Conservation (phyloP, 306 rosid species). For the Arachis hypogaea region DNA sequence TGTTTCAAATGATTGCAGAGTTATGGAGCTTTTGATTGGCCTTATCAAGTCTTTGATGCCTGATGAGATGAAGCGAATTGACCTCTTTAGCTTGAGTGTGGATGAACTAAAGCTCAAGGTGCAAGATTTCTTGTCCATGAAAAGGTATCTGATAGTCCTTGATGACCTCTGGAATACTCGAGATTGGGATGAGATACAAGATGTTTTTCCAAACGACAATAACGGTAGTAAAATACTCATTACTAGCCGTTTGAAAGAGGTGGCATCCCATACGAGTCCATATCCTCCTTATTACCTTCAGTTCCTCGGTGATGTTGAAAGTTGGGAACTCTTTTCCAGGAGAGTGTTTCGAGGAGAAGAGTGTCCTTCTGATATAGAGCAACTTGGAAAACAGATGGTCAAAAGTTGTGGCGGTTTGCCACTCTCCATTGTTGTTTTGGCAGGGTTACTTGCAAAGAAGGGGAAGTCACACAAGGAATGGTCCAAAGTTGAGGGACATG, state of each 20-base stretch:
- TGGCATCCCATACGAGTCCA: not conserved
- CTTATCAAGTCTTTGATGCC: slow-evolving; percentile 8
- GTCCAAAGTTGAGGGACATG: slow-evolving; percentile 30
- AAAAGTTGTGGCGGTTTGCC: slow-evolving; percentile 36
- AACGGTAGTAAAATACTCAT: slow-evolving; percentile 37
- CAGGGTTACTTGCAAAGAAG: slow-evolving; percentile 32
- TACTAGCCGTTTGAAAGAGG: slow-evolving; percentile 33
- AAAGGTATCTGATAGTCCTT: slow-evolving; percentile 22
- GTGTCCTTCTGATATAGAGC: not conserved
- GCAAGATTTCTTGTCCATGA: not conserved
- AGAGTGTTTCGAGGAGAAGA: slow-evolving; percentile 21
- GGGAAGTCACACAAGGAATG: slow-evolving; percentile 22
- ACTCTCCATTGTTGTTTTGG: slow-evolving; percentile 32
- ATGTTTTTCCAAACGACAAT: slow-evolving; percentile 14
- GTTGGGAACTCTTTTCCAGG: slow-evolving; percentile 39
- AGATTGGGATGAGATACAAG: slow-evolving; percentile 18
- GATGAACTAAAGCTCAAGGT: slow-evolving; percentile 21
- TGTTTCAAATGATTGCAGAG: slow-evolving; percentile 29
- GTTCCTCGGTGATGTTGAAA: slow-evolving; percentile 21
- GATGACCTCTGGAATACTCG: slow-evolving; percentile 26
- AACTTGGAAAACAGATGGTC: slow-evolving; percentile 11
- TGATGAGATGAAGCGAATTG: not conserved
- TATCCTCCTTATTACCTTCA: slow-evolving; percentile 11
- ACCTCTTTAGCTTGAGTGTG: not conserved
- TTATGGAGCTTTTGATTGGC: slow-evolving; percentile 4